phyloP scores from a whole-genome alignment of 2,329 filamentous ascomycete genomes.

The Colletotrichum chlorophyti region DNA sequence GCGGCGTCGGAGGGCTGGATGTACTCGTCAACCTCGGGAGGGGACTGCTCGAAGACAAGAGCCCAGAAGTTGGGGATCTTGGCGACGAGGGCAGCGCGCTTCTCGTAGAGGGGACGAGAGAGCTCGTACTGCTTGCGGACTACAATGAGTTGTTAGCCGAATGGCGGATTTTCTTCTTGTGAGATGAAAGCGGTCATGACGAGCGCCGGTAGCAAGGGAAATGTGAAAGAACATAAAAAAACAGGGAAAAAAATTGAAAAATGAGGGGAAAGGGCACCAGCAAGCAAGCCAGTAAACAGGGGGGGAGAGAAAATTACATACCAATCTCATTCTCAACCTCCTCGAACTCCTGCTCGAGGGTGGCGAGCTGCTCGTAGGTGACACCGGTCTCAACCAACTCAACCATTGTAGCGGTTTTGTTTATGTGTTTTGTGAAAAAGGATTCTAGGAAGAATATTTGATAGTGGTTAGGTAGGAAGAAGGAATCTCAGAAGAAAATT shows the following conservation, averaged over 20 bases:
- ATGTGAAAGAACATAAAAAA: neutral
- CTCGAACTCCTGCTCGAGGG: slow-evolving; percentile 84
- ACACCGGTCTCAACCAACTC: slow-evolving; percentile 51
- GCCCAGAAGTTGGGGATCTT: slow-evolving; percentile 92
- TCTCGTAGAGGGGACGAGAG: slow-evolving; percentile 74
- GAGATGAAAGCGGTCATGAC: too few species aligned
- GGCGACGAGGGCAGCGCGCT: slow-evolving; percentile 73
- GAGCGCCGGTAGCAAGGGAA: neutral
- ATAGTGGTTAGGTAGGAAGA: neutral
- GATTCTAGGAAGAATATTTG: neutral
- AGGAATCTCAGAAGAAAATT: too few species aligned
- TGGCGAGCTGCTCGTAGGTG: slow-evolving; percentile 78
- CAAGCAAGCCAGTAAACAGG: too few species aligned
- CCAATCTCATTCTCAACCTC: slow-evolving; percentile 83
- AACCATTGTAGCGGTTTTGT: slow-evolving; percentile 30
- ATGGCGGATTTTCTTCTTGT: neutral
- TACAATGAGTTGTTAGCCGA: slow-evolving; percentile 39
- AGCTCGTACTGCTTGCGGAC: slow-evolving; percentile 77
- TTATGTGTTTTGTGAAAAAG: neutral
- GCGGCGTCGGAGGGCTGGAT: slow-evolving; percentile 82
- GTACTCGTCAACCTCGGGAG: slow-evolving; percentile 85
- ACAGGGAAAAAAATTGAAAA: neutral
- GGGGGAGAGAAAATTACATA: slow-evolving; percentile 53
- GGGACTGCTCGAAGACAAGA: slow-evolving; percentile 88
- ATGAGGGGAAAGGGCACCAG: too few species aligned